Base-by-base conservation (phyloP, 805 yeast genomes). In the Nakazawaea laoshanensis region DNA sequence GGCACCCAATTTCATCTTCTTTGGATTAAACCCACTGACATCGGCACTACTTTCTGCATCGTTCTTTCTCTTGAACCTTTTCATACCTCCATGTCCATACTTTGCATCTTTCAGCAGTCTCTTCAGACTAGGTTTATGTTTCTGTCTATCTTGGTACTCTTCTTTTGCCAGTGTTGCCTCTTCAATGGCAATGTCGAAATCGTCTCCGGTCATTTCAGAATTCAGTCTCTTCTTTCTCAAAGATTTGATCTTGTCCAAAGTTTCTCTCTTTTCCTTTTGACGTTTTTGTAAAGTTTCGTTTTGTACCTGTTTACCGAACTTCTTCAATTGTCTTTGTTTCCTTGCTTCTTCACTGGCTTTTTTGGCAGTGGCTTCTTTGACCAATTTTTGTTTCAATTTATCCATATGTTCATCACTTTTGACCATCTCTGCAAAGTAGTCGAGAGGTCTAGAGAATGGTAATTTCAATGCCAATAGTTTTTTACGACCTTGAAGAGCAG, bases 391-490 rank as follows among this genome's bases (percentile, higher is more conserved):
- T 67, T 85, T 87, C 52, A 92, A 70, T 59, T 76, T 84, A 51
- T 86, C 96, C 98, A 92, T 92, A 59, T 92, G 99, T 56, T 86
- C 96, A 57, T 92, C 98, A 35, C 88, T 79, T 64, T 92, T 92
- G 39, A 87, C 84, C 98, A 92, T 92, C 61, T 92, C 98, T 13
- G 98, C 99, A 62, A 92, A 92, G 57, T 85, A 92, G 55, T 92
- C 98, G 49, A 74, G 63, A 23, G 99, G 99, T 57, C 98, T 75
- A 19, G 94, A 68, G 55, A 92, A 92, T 39, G 96, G 86, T 20
- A 89, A 76, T 50, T 79, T 78, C 44, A 83, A 68, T 49, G 76
- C 76, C 36, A 76, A 60, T 26, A 83, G 63, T 35, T 72, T 70
- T 29, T 67, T 55, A 49, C 89, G 77, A 17, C 83, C 95, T 45